Percentiles rank a stretch among this genome's conserved stretches.
These are phyloP conservation scores for Helichrysum umbraculigerum DNA, from an alignment of 129 eudicot species.

Conservation along the genomic window DNA sequence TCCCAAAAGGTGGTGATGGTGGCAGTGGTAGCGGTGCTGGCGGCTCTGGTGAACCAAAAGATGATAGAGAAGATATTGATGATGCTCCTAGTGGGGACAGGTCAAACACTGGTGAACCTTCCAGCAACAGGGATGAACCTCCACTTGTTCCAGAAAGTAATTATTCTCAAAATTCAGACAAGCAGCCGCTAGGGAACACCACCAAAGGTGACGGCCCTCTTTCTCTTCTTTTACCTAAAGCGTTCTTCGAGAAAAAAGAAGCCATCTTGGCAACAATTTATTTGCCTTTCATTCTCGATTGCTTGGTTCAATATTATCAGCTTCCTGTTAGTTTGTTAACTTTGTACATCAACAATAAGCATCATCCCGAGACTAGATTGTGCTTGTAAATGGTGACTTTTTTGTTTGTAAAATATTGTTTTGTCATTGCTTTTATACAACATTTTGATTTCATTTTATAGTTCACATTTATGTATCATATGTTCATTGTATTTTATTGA, in stretches of 20 bases:
- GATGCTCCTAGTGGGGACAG: conserved; percentile 46
- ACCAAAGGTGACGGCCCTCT: conserved; percentile 13
- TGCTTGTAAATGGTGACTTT: conserved; percentile 33
- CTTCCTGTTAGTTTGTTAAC: conserved; percentile 34
- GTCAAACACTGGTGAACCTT: conserved; percentile 39
- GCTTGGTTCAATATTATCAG: conserved; percentile 31
- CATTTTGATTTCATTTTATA: neutral
- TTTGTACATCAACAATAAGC: conserved; percentile 45
- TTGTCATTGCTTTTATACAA: conserved; percentile 20
- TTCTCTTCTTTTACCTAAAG: conserved; percentile 11
- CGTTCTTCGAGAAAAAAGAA: conserved; percentile 22
- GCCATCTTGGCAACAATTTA: conserved; percentile 26
- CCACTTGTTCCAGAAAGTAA: conserved; percentile 46
- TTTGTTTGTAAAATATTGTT: conserved; percentile 31
- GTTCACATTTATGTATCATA: neutral
- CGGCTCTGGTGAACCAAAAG: conserved; percentile 37
- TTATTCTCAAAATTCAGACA: conserved; percentile 34
- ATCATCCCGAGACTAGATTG: conserved; percentile 16
- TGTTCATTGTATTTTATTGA: conserved; percentile 1
- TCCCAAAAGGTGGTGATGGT: conserved; percentile 42
- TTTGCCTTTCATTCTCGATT: conserved; percentile 33
- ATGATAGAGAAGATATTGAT: conserved; percentile 33
- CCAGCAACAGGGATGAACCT: conserved; percentile 38
- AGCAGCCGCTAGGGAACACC: conserved; percentile 33
- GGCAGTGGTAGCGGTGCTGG: conserved; percentile 45